These are phyloP conservation scores for Camelina hispida DNA, from an alignment of 345 rosid species.

Conservation along the genomic window DNA sequence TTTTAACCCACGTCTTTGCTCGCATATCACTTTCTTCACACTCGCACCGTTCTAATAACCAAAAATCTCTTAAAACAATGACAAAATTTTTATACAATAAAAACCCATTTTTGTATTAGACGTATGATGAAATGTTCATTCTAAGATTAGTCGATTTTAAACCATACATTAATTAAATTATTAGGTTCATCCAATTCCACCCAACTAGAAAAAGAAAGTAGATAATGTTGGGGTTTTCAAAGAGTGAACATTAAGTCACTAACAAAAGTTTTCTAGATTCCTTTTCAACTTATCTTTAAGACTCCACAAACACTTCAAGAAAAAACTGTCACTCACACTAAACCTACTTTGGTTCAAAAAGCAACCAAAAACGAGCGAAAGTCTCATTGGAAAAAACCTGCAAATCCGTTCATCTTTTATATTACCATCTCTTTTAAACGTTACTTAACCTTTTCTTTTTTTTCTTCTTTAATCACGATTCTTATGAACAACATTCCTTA, in stretches of 20 bases:
- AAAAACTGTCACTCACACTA: conserved; percentile 17
- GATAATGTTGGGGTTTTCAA: conserved; percentile 7
- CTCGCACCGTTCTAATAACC: background rate
- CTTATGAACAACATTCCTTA: background rate
- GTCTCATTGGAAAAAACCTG: conserved; percentile 10
- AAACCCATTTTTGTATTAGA: background rate
- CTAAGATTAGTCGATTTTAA: background rate
- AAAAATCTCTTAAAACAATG: background rate
- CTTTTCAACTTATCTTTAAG: background rate
- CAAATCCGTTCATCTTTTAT: conserved; percentile 30
- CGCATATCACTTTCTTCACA: conserved; percentile 22
- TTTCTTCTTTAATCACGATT: background rate
- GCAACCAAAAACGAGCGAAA: conserved; percentile 16
- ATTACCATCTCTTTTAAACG: conserved; percentile 15
- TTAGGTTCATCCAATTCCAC: conserved; percentile 7
- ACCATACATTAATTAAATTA: background rate
- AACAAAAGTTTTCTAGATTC: conserved; percentile 10
- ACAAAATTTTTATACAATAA: background rate
- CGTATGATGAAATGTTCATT: conserved; percentile 1
- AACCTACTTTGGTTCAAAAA: conserved; percentile 21
- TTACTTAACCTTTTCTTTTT: conserved; percentile 6
- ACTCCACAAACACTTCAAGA: conserved; percentile 2
- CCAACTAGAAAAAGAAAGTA: background rate
- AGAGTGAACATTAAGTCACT: background rate
- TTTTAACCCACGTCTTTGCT: conserved; percentile 35